Base-by-base conservation (phyloP, 2,329 filamentous ascomycete genomes). In the Verticillium klebahnii region DNA sequence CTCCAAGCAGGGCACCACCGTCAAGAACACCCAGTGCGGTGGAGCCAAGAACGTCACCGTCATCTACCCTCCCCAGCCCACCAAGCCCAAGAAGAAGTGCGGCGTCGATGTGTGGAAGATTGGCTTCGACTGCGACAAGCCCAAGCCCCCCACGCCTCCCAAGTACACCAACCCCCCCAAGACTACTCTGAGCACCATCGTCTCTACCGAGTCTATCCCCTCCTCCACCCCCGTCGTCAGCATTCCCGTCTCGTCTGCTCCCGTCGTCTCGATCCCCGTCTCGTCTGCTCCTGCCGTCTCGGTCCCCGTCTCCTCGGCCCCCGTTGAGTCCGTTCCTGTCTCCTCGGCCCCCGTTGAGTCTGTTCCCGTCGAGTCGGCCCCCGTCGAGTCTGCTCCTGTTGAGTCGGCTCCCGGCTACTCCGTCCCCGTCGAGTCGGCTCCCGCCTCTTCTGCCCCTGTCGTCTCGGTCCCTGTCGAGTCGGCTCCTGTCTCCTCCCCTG, bases 1-100 rank as follows among this genome's bases (percentile, higher is more conserved):
- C 85, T 85, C 82, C 66, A 79, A 82, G 61, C 79, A 82, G 17
- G 91, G 91, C 70, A 88, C 86, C 62, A 85, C 83, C 56, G 82
- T 97, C 69, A 78, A 86, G 77, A 97, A 97, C 85, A 86, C 81
- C 64, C 92, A 97, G 83, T 98, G 94, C 74, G 94, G 93, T 85
- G 93, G 93, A 76, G 93, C 94, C 67, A 92, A 84, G 73, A 88
- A 86, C 62, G 92, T 97, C 64, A 87, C 85, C 60, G 88, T 97
- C 73, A 77, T 87, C 73, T 86, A 82, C 76, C 83, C 85, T 66
- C 76, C 85, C 62, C 85, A 89, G 72, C 78, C 85, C 65, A 74
- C 82, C 65, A 81, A 83, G 71, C 73, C 79, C 63, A 82, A 86
- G 73, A 76, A 82, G 57, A 78, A 76, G 69, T 95, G 91, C 80